Evolutionary conservation across 768 basidiomycete species (phyloP).

Genomic region (Polyporus arcularius): DNA sequence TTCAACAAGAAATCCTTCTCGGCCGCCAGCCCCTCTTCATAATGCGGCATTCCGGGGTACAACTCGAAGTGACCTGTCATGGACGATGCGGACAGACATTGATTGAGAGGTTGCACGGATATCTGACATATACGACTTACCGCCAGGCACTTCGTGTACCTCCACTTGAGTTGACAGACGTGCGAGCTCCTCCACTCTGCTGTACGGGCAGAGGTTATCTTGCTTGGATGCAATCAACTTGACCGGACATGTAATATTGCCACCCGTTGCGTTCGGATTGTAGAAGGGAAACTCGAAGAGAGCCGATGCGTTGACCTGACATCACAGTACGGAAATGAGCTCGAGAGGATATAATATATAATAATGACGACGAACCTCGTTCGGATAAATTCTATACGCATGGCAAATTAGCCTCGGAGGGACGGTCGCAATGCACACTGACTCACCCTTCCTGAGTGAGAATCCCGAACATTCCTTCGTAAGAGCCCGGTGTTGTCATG

Average conservation of each 20-base stretch:
- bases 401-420: neutral
- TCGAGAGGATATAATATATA: no score
- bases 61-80: slow-evolving; percentile 15
- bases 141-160: neutral
- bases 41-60: slow-evolving; percentile 1
- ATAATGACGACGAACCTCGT: slow-evolving; percentile 3
- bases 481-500: slow-evolving; percentile 25
- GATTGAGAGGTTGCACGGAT: neutral
- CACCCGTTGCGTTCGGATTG: slow-evolving; percentile 6
- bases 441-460: slow-evolving; percentile 2
- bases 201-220: slow-evolving; percentile 12
- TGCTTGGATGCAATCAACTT: slow-evolving; percentile 7
- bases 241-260: slow-evolving; percentile 13
- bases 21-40: neutral
- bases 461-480: slow-evolving; percentile 23
- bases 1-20: slow-evolving; percentile 7
- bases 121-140: neutral
- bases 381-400: slow-evolving; percentile 12
- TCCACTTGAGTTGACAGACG: slow-evolving; percentile 1
- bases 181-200: neutral
- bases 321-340: neutral
- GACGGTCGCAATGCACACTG: neutral
- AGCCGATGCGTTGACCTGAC: slow-evolving; percentile 15
- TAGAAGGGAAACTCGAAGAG: slow-evolving; percentile 16
- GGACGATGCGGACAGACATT: neutral